These are phyloP conservation scores for Knufia fluminis DNA, from an alignment of 2,329 filamentous ascomycete species.

Conservation along the genomic window DNA sequence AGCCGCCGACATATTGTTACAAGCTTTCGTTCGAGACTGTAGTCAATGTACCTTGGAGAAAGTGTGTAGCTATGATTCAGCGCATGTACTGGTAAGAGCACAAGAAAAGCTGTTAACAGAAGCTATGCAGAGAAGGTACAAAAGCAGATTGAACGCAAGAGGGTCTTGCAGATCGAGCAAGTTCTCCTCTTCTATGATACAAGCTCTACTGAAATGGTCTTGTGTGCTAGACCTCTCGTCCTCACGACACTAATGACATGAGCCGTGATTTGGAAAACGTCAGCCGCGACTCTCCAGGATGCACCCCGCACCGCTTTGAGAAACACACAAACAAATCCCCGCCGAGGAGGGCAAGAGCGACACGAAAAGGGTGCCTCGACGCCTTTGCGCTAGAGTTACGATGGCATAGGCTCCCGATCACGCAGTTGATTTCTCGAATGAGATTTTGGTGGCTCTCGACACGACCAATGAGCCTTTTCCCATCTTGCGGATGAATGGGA, in stretches of 20 bases:
- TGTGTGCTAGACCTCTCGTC: neutral
- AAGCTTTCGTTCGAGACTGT: neutral
- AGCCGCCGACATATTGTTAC: slow-evolving; percentile 30
- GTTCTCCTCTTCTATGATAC: neutral
- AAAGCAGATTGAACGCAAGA: neutral
- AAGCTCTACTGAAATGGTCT: neutral
- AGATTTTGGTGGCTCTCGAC: neutral
- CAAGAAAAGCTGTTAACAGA: neutral
- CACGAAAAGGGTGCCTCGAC: neutral
- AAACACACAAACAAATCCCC: neutral
- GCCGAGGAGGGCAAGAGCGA: neutral
- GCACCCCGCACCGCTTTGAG: slow-evolving; percentile 7
- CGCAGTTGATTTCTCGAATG: neutral
- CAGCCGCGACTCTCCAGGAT: neutral
- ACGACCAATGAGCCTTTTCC: neutral
- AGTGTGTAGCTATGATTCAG: neutral
- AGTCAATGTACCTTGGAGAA: neutral
- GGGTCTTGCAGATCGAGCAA: neutral
- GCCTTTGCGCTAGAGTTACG: neutral
- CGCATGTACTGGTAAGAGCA: neutral
- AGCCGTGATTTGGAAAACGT: neutral
- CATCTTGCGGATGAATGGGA: slow-evolving; percentile 2
- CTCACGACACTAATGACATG: neutral
- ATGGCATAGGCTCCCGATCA: neutral
- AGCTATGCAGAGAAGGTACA: neutral